These are phyloP conservation scores for Salix arbutifolia DNA, from an alignment of 345 rosid genomes.

Conservation along the genomic window DNA sequence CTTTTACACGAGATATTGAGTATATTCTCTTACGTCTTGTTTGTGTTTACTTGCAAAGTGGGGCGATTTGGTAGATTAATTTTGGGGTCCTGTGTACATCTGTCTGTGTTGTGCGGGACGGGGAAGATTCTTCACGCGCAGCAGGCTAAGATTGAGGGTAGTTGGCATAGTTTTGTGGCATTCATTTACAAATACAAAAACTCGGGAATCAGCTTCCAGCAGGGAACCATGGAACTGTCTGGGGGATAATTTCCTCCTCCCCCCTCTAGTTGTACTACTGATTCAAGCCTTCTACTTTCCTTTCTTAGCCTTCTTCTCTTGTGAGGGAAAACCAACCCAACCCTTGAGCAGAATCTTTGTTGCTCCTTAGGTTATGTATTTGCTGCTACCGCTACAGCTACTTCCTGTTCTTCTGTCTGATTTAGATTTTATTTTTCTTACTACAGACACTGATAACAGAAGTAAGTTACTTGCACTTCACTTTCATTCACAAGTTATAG, in stretches of 20 bases:
- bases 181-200: background rate
- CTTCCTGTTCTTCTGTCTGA: constrained; percentile 2
- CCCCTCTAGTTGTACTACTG: background rate
- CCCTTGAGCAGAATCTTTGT: constrained; percentile 18
- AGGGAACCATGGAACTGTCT: background rate
- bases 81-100: no score
- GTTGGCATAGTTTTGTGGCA: background rate
- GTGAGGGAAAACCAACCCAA: constrained; percentile 8
- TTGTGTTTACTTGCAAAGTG: no score
- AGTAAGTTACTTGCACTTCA: constrained; percentile 30
- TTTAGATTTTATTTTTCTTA: constrained; percentile 23
- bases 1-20: no score
- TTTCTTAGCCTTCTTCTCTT: constrained; percentile 5
- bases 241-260: background rate
- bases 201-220: background rate
- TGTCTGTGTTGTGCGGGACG: background rate
- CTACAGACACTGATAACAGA: constrained; percentile 21
- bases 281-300: background rate
- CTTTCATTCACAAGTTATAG: no score
- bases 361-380: background rate
- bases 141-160: background rate
- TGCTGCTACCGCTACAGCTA: background rate
- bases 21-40: no score
- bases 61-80: no score
- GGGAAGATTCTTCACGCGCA: background rate